A percentile compares a stretch with the other conserved stretches of the same genome.
Conservation (phyloP, 202 grass and related monocot species). For the Cymbopogon flexuosus region DNA sequence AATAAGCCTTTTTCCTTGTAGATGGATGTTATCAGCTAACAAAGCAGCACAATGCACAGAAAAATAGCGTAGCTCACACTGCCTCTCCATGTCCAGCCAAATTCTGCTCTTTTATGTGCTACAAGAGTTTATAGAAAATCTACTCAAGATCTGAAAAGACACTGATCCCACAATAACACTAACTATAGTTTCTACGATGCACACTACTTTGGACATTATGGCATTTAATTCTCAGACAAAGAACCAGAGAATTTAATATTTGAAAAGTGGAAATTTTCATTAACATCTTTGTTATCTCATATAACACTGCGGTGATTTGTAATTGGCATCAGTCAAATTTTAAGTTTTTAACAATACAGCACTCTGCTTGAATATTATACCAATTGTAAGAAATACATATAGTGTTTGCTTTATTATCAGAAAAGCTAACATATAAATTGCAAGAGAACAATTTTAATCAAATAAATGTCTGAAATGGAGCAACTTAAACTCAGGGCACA, state of each 20-base stretch:
- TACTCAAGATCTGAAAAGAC: background rate
- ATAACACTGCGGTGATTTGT: background rate
- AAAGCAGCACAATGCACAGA: background rate
- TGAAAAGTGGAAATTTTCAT: slow-evolving; percentile 12
- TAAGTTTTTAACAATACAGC: background rate
- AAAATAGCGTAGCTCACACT: background rate
- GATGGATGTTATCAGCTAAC: background rate
- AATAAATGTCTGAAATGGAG: background rate
- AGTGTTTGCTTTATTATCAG: background rate
- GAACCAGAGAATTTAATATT: background rate
- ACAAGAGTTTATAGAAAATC: background rate
- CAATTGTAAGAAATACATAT: background rate
- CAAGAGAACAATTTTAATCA: background rate
- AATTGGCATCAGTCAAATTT: background rate
- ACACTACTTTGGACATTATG: background rate
- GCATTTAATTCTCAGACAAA: background rate
- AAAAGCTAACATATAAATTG: background rate
- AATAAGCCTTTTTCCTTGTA: background rate
- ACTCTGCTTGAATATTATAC: background rate
- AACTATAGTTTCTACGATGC: background rate
- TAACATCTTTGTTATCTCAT: background rate
- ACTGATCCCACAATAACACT: background rate
- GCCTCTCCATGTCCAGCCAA: background rate
- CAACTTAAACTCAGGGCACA: background rate
- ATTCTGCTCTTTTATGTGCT: slow-evolving; percentile 3